Conservation (phyloP, 345 rosid genomes). For the Eucalyptus albens region DNA sequence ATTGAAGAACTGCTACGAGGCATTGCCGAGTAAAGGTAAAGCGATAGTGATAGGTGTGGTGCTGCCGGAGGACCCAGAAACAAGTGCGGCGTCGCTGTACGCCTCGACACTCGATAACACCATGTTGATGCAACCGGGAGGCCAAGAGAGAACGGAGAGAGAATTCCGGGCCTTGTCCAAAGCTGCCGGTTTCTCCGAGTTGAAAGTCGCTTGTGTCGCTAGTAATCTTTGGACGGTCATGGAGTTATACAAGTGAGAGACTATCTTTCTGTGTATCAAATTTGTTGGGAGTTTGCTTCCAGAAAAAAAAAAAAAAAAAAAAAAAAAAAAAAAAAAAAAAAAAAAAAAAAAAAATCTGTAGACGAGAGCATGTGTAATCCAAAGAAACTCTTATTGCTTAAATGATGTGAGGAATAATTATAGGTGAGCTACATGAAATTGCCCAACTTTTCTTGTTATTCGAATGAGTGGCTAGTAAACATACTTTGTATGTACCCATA, state of each 20-base stretch:
- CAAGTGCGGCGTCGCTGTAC: background rate
- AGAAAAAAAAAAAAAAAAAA: no score
- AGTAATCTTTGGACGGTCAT: background rate
- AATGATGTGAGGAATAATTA: background rate
- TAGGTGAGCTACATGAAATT: background rate
- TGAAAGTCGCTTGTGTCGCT: background rate
- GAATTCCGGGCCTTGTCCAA: background rate
- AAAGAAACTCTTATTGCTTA: background rate
- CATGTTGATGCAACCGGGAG: background rate
- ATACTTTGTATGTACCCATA: background rate
- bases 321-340: no score
- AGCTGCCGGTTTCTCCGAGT: background rate
- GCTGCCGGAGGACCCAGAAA: background rate
- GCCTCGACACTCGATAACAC: background rate
- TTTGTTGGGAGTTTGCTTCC: background rate
- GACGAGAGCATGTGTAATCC: background rate
- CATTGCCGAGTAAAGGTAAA: background rate
- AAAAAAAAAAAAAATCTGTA: background rate
- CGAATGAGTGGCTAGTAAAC: background rate
- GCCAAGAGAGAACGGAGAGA: slow-evolving; percentile 3
- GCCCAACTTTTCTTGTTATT: background rate
- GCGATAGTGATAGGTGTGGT: background rate
- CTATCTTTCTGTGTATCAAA: background rate
- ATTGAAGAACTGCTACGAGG: slow-evolving; percentile 8
- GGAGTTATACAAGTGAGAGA: background rate